A percentile compares a stretch with the other conserved stretches of the same genome.
Evolutionary conservation across 805 yeast species (phyloP).

Genomic region (Pichia thaimueangensis): DNA sequence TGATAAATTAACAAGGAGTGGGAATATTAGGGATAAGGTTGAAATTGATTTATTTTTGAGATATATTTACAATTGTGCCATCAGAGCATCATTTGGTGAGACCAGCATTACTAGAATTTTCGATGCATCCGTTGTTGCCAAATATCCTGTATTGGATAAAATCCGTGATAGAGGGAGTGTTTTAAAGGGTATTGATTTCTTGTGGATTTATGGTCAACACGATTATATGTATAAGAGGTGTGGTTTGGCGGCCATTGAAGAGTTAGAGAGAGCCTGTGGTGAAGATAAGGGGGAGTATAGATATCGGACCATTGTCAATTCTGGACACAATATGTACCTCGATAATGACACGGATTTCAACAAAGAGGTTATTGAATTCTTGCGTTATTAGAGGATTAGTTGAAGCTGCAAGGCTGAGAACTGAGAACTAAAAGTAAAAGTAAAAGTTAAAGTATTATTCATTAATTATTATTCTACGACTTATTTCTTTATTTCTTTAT

Average conservation of each 20-base stretch:
- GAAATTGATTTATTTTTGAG: slow-evolving; percentile 28
- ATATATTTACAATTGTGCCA: slow-evolving; percentile 30
- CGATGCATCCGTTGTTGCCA: slow-evolving; percentile 55
- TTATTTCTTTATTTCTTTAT: no score
- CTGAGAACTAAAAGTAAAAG: not conserved
- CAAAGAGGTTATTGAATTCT: slow-evolving; percentile 32
- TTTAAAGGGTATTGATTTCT: slow-evolving; percentile 29
- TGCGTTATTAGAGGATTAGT: slow-evolving; percentile 19
- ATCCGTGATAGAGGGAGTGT: slow-evolving; percentile 22
- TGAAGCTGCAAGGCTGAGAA: no score
- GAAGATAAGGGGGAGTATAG: slow-evolving; percentile 21
- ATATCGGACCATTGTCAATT: slow-evolving; percentile 40
- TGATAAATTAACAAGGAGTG: slow-evolving; percentile 26
- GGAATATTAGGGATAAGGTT: slow-evolving; percentile 16
- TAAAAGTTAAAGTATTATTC: no score
- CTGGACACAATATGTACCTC: slow-evolving; percentile 74
- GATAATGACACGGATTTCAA: slow-evolving; percentile 59
- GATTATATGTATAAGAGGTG: slow-evolving; percentile 72
- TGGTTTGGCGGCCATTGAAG: slow-evolving; percentile 39
- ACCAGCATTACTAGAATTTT: slow-evolving; percentile 40
- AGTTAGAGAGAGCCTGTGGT: slow-evolving; percentile 14
- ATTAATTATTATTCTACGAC: no score
- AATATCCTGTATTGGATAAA: slow-evolving; percentile 60
- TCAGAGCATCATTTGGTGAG: slow-evolving; percentile 29
- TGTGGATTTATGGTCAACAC: slow-evolving; percentile 58